Evolutionary conservation across 352 stramenopile species (phyloP).

Genomic region (Phytophthora niederhauseri): DNA sequence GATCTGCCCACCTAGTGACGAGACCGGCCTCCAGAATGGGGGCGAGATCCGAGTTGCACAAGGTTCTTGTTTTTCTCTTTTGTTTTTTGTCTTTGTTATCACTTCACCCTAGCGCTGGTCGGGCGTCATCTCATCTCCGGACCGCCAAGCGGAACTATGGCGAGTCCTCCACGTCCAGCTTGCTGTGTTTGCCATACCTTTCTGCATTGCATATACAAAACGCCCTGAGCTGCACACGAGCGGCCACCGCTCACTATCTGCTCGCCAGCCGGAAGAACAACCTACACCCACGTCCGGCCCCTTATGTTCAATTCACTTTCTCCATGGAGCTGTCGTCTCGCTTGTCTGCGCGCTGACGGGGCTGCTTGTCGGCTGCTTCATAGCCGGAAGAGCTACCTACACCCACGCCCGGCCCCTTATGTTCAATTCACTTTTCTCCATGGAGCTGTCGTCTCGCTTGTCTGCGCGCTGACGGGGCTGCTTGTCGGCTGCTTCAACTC

Average conservation of each 20-base stretch:
- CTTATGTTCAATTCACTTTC: constrained; percentile 31
- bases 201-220: constrained; percentile 43
- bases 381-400: constrained; percentile 5
- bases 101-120: constrained; percentile 22
- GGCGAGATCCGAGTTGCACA: background rate
- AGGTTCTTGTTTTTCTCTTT: constrained; percentile 18
- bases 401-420: constrained; percentile 12
- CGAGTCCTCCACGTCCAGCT: constrained; percentile 21
- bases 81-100: constrained; percentile 24
- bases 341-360: constrained; percentile 11
- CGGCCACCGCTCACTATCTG: background rate
- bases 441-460: constrained; percentile 17
- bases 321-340: constrained; percentile 22
- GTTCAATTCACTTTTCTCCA: constrained; percentile 32
- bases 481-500: constrained; percentile 20
- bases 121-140: constrained; percentile 15
- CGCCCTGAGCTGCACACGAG: constrained; percentile 17
- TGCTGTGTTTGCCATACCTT: constrained; percentile 24
- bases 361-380: constrained; percentile 20
- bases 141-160: no score
- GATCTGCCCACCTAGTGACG: background rate
- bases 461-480: constrained; percentile 9
- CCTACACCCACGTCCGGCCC: background rate
- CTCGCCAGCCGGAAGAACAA: constrained; percentile 10
- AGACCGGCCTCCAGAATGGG: no score